Evolutionary conservation across 2,329 filamentous ascomycete genomes (phyloP), one percentile per base, ranked within the genome.

Genomic region (Orbilia quercus): DNA sequence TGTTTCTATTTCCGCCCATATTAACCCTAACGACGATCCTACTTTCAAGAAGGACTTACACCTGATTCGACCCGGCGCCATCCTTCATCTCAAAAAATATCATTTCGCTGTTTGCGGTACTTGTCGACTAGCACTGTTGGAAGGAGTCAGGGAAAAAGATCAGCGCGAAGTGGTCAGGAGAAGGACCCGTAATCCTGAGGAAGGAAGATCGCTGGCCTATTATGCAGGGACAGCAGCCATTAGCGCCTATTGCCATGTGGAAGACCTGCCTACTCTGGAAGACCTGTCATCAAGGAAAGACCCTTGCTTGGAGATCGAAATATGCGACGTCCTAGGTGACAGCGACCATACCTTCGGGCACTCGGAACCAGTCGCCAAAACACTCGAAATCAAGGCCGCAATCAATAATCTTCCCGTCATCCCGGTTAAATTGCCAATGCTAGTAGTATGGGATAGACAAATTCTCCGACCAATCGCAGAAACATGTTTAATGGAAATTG

Each of bases 401-500:
- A 28, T 66, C 28, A 36, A 55, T 5, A 44, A 42, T 12, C 53
- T 73, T 23, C 69, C 69, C 7, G 42, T 47, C 1, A 20, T 47
- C 1, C 44, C 60, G 1, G 55, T 62, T 7, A 22, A 31, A 4
- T 5, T 73, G 18, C 69, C 69, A 44, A 47, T 28, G 1, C 44
- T 54, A 7, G 60, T 62, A 6, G 47, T 55, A 42, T 73, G 69
- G 69, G 42, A 18, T 22, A 20, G 28, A 1, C 16, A 44, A 18
- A 31, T 73, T 9, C 42, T 73, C 40, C 36, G 50, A 28, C 12
- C 9, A 51, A 23, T 73, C 12, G 69, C 69, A n/a, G 16, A 31
- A 12, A 73, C 60, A 34, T 73, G 69, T 60, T 54, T 55, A 25
- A 18, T 9, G 1, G 60, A 73, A 44, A 42, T 60, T 9, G 69